Conservation (phyloP, 2,329 filamentous ascomycete genomes). For the Orbilia oligospora region DNA sequence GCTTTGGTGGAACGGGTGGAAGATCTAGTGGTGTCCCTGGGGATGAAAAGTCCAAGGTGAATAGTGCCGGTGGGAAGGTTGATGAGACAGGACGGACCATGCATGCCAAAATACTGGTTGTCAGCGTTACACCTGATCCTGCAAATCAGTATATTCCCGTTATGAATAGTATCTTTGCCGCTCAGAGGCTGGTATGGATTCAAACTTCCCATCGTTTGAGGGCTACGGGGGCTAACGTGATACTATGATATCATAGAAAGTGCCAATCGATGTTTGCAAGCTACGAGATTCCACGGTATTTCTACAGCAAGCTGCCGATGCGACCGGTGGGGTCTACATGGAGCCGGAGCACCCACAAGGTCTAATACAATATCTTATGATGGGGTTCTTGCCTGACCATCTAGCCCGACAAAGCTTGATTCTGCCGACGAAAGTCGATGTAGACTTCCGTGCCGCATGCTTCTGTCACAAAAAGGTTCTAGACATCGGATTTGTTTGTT, state of each 20-base stretch:
- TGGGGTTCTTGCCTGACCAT: conserved; percentile 85
- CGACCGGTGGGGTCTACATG: conserved; percentile 80
- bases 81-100: conserved; percentile 67
- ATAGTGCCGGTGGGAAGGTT: conserved; percentile 62
- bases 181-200: conserved; percentile 72
- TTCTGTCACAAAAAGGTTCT: conserved; percentile 95
- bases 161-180: conserved; percentile 98
- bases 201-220: not conserved
- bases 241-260: conserved; percentile 71
- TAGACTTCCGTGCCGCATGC: conserved; percentile 98
- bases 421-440: conserved; percentile 83
- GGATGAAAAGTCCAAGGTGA: conserved; percentile 65
- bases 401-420: conserved; percentile 77
- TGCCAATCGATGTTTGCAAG: conserved; percentile 93
- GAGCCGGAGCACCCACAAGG: conserved; percentile 76
- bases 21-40: conserved; percentile 65
- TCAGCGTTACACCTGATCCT: conserved; percentile 90
- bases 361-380: conserved; percentile 90
- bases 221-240: not conserved
- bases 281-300: conserved; percentile 89
- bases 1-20: conserved; percentile 73
- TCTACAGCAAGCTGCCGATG: conserved; percentile 88
- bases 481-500: conserved; percentile 94
- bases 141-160: conserved; percentile 94
- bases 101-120: conserved; percentile 85